These are phyloP conservation scores for Cryoendolithus antarcticus DNA, from an alignment of 2,329 filamentous ascomycete genomes.

Conservation along the genomic window DNA sequence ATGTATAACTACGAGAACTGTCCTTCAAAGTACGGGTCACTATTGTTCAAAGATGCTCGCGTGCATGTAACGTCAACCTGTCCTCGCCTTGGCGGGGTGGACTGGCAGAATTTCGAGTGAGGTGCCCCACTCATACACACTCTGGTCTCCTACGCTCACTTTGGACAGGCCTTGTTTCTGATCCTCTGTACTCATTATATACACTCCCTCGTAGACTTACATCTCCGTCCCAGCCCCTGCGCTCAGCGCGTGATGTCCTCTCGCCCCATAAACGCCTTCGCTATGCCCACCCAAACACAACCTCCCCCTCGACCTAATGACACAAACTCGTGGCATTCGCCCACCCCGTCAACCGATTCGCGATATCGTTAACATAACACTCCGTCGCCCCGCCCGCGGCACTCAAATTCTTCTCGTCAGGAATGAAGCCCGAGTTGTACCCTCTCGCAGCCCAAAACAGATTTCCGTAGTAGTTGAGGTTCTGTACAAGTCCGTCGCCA, in stretches of 20 bases:
- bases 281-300: too few species aligned
- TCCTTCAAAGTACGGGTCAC: background rate
- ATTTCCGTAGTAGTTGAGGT: constrained; percentile 20
- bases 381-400: constrained; percentile 34
- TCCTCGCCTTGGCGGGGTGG: constrained; percentile 1
- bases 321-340: constrained; percentile 14
- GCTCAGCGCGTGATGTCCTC: too few species aligned
- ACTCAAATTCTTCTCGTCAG: constrained; percentile 26
- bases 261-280: too few species aligned
- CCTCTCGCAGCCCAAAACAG: constrained; percentile 33
- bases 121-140: background rate
- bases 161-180: background rate
- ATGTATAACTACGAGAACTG: background rate
- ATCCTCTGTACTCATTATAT: background rate
- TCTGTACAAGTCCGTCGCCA: constrained; percentile 32
- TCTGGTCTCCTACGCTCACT: constrained; percentile 2
- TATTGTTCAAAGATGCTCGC: background rate
- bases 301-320: constrained; percentile 1
- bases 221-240: too few species aligned
- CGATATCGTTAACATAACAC: constrained; percentile 41
- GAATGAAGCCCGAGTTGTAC: constrained; percentile 36
- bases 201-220: background rate
- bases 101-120: constrained; percentile 1
- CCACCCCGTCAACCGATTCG: constrained; percentile 36
- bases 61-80: constrained; percentile 3